phyloP scores from a whole-genome alignment of 257 asterid species.

The Solanum ahanhuiri region DNA sequence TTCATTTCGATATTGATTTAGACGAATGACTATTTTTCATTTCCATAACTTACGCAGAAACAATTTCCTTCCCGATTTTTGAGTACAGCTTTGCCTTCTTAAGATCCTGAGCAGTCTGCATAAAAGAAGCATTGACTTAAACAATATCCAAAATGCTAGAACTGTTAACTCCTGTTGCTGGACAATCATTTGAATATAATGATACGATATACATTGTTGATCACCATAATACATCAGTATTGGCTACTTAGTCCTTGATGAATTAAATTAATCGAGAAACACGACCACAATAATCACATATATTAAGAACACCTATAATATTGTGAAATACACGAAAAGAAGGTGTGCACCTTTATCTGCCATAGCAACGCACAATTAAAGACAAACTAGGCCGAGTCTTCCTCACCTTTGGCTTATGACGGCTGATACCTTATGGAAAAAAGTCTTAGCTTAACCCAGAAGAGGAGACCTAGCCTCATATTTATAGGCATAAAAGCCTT shows the following conservation, averaged over 20 bases:
- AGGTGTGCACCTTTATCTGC: neutral
- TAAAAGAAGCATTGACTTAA: slow-evolving; percentile 1
- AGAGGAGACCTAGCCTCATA: neutral
- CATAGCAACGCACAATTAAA: neutral
- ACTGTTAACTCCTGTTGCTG: neutral
- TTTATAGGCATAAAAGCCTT: neutral
- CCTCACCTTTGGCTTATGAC: neutral
- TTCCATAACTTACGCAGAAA: slow-evolving; percentile 68
- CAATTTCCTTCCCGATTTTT: slow-evolving; percentile 86
- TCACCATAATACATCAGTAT: neutral
- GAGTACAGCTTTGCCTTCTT: slow-evolving; percentile 70
- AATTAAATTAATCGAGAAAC: neutral
- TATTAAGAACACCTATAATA: neutral
- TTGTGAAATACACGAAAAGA: neutral
- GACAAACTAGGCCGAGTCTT: neutral
- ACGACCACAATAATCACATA: neutral
- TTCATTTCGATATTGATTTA: neutral
- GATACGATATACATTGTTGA: neutral
- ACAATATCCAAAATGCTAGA: neutral
- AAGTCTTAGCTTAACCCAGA: neutral
- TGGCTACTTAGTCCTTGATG: neutral
- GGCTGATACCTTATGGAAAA: neutral
- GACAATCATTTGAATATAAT: neutral
- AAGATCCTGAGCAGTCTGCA: slow-evolving; percentile 77
- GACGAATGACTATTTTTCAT: neutral